phyloP scores from a whole-genome alignment of 441 rosid genomes.

The Adansonia grandidieri region DNA sequence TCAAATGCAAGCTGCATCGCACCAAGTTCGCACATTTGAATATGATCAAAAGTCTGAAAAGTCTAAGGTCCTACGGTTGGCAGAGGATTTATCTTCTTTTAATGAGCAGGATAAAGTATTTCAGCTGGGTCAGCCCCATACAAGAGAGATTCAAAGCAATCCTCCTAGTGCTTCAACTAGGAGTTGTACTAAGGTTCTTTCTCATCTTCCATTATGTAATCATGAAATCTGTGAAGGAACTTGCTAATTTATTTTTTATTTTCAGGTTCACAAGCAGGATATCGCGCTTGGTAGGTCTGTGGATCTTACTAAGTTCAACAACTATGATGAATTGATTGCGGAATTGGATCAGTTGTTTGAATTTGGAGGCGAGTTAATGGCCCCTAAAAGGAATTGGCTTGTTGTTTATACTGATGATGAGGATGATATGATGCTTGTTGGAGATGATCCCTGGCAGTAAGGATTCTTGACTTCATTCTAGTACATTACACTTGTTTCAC shows the following conservation, averaged over 20 bases:
- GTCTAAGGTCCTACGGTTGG: slow-evolving; percentile 50
- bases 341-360: slow-evolving; percentile 88
- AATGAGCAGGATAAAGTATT: slow-evolving; percentile 54
- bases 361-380: slow-evolving; percentile 75
- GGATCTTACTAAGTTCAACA: slow-evolving; percentile 81
- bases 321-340: slow-evolving; percentile 77
- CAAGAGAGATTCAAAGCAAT: slow-evolving; percentile 53
- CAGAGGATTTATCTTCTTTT: slow-evolving; percentile 39
- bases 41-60: slow-evolving; percentile 55
- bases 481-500: not conserved
- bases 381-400: slow-evolving; percentile 72
- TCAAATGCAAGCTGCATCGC: slow-evolving; percentile 33
- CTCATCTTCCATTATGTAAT: not conserved
- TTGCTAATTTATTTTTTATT: slow-evolving; percentile 16
- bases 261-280: slow-evolving; percentile 92
- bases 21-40: slow-evolving; percentile 41
- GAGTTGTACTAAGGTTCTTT: slow-evolving; percentile 81
- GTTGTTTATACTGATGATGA: slow-evolving; percentile 94
- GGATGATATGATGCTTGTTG: slow-evolving; percentile 98
- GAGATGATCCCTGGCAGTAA: slow-evolving; percentile 99
- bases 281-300: slow-evolving; percentile 95
- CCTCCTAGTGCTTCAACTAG: slow-evolving; percentile 52
- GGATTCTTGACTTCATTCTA: slow-evolving; percentile 27
- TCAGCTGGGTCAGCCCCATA: slow-evolving; percentile 40
- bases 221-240: not conserved